A percentile compares a stretch with the other conserved stretches of the same genome.
These are phyloP conservation scores for Laetiporus sulphureus DNA, from an alignment of 1,284 basidiomycete genomes.

Conservation along the genomic window DNA sequence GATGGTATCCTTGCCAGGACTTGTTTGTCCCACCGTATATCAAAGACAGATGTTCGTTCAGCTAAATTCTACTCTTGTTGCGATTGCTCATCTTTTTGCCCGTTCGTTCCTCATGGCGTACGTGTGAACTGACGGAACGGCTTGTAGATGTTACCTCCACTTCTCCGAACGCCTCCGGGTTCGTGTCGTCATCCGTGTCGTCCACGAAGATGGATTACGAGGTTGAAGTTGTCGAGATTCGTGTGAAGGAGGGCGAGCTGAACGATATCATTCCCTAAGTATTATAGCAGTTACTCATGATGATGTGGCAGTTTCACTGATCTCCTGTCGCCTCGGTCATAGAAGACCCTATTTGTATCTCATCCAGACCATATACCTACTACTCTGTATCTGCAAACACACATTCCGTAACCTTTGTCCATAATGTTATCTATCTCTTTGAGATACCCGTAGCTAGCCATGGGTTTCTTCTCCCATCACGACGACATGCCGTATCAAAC, in stretches of 20 bases:
- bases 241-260: constrained; percentile 69
- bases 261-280: constrained; percentile 64
- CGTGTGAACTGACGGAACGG: constrained; percentile 9
- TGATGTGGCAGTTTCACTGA: constrained; percentile 7
- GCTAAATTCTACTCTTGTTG: constrained; percentile 10
- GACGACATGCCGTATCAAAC: too few species aligned
- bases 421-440: constrained; percentile 1
- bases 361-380: constrained; percentile 13
- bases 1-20: constrained; percentile 39
- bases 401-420: constrained; percentile 3
- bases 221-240: constrained; percentile 79
- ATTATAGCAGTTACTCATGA: constrained; percentile 5
- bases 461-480: too few species aligned
- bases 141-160: constrained; percentile 69
- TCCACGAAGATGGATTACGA: constrained; percentile 66
- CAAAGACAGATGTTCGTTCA: constrained; percentile 74
- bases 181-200: constrained; percentile 61
- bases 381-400: constrained; percentile 13
- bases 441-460: too few species aligned
- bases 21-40: constrained; percentile 80
- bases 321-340: constrained; percentile 5
- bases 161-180: constrained; percentile 60
- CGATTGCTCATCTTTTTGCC: constrained; percentile 9
- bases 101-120: constrained; percentile 7
- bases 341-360: constrained; percentile 4